Base-by-base conservation (phyloP, 441 rosid species). In the Viola pubescens region DNA sequence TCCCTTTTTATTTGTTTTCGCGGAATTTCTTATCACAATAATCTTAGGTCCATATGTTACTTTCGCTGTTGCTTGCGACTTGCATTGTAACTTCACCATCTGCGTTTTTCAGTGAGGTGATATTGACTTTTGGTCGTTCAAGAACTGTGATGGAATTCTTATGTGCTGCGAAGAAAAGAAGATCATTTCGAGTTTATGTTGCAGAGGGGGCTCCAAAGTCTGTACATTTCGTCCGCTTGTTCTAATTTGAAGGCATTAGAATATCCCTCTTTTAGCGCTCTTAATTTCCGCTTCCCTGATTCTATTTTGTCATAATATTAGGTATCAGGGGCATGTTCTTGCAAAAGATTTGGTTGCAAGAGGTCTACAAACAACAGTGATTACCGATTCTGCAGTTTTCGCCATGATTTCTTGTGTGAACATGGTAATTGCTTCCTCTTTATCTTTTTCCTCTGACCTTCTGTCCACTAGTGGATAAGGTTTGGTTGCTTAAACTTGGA, bases 161-260 rank as follows among this genome's bases (percentile, higher is more conserved):
- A 4, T 86, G 87, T 76, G 95, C 95, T 63, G 99, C 99, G 62
- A 90, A 94, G 82, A 90, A 88, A 70, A 90, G 85, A 70, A 81
- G 95, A 73, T 88, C 96, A 48, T 94, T 94, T 64, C 86, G 89
- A 55, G 96, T 94, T 60, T 90, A 85, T 85, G 85, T 94, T 39
- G 94, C 97, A 0, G 99, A 90, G 78, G 99, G 99, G 67, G 97
- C 99, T 65, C 97, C 99, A 55, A 88, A 95, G 99, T 90, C 70
- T 65, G 81, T 75, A 62, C 43, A 57, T 61, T n/a, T 51, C 54
- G 9, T 6, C 46, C 46, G 1, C 46, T 9, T 26, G 34, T 26
- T 26, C 34, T 48, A 48, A 48, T 13, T 14, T 48, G 8, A 48
- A 48, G 16, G 19, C 52, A n/a, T 2, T 19, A 13, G 3, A 48